Conservation (phyloP, 768 basidiomycete genomes). For the Xanthoconium stramineum region DNA sequence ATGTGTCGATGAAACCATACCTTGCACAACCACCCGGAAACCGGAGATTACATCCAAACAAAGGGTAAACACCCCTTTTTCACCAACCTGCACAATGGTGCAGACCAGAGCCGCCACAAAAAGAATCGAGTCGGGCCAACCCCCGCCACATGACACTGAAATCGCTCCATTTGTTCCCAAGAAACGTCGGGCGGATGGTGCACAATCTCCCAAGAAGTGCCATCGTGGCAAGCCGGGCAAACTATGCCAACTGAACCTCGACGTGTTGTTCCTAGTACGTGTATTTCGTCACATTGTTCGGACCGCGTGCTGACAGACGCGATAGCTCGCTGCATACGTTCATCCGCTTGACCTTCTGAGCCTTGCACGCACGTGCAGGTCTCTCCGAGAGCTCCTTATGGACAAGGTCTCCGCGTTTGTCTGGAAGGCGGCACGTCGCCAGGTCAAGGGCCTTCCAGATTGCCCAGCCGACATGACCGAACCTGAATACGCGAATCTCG, state of each 20-base stretch:
- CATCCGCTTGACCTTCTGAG: background rate
- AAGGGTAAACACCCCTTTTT: background rate
- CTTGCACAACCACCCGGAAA: background rate
- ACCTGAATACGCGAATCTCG: background rate
- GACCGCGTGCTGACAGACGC: background rate
- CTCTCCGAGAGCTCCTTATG: background rate
- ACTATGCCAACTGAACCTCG: conserved; percentile 9
- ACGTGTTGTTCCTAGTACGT: conserved; percentile 6
- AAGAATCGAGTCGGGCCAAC: background rate
- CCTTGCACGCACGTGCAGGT: background rate
- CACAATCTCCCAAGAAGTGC: no score
- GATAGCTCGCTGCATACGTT: background rate
- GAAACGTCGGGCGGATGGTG: background rate
- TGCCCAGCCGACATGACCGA: background rate
- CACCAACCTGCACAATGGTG: background rate
- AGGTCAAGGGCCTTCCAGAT: background rate
- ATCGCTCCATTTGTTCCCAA: background rate
- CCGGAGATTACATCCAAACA: no score
- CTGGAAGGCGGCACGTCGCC: background rate
- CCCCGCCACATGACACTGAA: no score
- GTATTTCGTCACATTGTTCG: no score
- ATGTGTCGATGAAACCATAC: no score
- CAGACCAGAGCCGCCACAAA: background rate
- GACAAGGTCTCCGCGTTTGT: background rate
- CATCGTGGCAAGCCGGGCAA: background rate